Percentiles rank a stretch among this genome's conserved stretches.
These are phyloP conservation scores for Penicillium robsamsonii DNA, from an alignment of 495 filamentous ascomycete genomes.

Conservation along the genomic window DNA sequence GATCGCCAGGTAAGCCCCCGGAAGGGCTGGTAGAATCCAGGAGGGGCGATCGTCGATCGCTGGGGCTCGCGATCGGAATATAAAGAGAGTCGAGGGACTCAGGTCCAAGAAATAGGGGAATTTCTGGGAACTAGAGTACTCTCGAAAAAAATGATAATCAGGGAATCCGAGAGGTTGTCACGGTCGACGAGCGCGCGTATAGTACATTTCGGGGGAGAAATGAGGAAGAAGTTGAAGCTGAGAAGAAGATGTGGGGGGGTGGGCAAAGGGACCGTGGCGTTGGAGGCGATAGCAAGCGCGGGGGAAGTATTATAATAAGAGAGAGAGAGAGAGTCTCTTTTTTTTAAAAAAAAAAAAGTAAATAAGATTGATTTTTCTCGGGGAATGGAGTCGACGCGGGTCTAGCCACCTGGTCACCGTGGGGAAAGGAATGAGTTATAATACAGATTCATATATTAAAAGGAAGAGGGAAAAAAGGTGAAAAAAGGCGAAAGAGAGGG, in stretches of 20 bases:
- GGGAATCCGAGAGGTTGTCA: slow-evolving; percentile 8
- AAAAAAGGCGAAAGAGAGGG: slow-evolving; percentile 3
- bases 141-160: neutral
- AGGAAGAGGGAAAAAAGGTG: slow-evolving; percentile 8
- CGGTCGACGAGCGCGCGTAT: slow-evolving; percentile 24
- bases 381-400: slow-evolving; percentile 14
- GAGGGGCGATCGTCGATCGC: slow-evolving; percentile 39
- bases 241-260: slow-evolving; percentile 1
- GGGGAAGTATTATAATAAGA: slow-evolving; percentile 16
- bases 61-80: slow-evolving; percentile 33
- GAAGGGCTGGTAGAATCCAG: slow-evolving; percentile 50
- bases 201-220: slow-evolving; percentile 21
- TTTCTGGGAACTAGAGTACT: slow-evolving; percentile 3
- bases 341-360: slow-evolving; percentile 9
- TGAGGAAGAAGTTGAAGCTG: slow-evolving; percentile 2
- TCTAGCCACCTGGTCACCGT: slow-evolving; percentile 14
- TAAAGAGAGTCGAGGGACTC: slow-evolving; percentile 8
- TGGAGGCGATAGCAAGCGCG: slow-evolving; percentile 20
- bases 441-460: slow-evolving; percentile 9
- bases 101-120: slow-evolving; percentile 6
- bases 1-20: slow-evolving; percentile 41
- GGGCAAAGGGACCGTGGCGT: slow-evolving; percentile 23
- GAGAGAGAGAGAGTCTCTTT: slow-evolving; percentile 1
- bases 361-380: slow-evolving; percentile 10
- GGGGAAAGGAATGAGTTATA: slow-evolving; percentile 12